Base-by-base conservation (phyloP, 805 yeast species). In the Pichia nakasei region DNA sequence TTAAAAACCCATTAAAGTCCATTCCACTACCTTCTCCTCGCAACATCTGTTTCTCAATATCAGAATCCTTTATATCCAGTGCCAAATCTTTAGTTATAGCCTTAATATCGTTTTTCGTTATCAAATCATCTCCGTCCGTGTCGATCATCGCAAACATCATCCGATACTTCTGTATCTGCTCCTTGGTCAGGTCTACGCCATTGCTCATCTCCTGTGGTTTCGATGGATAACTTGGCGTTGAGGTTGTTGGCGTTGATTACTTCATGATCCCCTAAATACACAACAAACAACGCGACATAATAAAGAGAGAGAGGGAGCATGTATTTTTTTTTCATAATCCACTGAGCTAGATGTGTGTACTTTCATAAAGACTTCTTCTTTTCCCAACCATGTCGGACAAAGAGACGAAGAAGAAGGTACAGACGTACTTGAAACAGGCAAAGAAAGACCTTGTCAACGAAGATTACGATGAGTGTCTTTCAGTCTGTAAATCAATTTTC, bases 141-240 rank as follows among this genome's bases (percentile, higher is more conserved):
- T 89, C 96, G 8, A 89, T 76, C 52, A 85, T 60, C 24, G 85
- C 78, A 60, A 88, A 89, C 1, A 93, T 79, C 51, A 85, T 83
- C 45, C 85, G 72, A 44, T 84, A 68, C 50, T 75, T 81, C 15
- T 76, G 67, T 22, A 85, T 76, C 55, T 85, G 86, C 29, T 71
- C 78, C 43, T 76, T 72, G 5, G 32, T 13, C 7, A 29, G 5
- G 2, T 29, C 32, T 7, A 29, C 5, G 9, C 15, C 18, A 29
- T 15, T 29, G 32, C 15, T 27, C 15, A 6, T 20, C 22, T 33
- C 22, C 9, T 17, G n/a, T n/a, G n/a, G n/a, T n/a, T n/a, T n/a
- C n/a, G n/a, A n/a, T n/a, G n/a, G n/a, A n/a, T n/a, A n/a, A n/a
- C n/a, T n/a, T n/a, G n/a, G n/a, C n/a, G n/a, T n/a, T n/a, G n/a